Evolutionary conservation across 345 rosid species (phyloP).

Genomic region (Brassica incana): DNA sequence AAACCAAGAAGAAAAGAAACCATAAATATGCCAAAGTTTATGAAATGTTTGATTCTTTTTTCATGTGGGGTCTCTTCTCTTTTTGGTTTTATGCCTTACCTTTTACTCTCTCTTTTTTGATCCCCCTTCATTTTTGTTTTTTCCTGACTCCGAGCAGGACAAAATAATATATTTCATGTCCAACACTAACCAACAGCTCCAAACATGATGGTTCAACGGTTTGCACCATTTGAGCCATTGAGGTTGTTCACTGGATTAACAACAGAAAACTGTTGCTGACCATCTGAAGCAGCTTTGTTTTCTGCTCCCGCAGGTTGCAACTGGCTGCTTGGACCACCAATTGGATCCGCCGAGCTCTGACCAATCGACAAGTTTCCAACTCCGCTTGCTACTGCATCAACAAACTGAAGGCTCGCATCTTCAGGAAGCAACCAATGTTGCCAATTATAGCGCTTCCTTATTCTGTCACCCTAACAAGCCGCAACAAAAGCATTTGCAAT

Average conservation of each 20-base stretch:
- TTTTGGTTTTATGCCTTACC: constrained; percentile 31
- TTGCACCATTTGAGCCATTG: constrained; percentile 21
- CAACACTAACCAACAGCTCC: constrained; percentile 34
- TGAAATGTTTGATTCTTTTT: constrained; percentile 28
- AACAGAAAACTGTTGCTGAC: constrained; percentile 21
- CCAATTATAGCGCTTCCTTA: constrained; percentile 75
- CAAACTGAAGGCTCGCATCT: constrained; percentile 9
- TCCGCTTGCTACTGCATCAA: constrained; percentile 18
- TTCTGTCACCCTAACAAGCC: constrained; percentile 60
- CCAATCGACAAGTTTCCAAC: constrained; percentile 20
- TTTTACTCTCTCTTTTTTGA: background rate
- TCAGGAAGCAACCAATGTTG: constrained; percentile 48
- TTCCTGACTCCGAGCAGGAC: constrained; percentile 30
- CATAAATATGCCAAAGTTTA: constrained; percentile 33
- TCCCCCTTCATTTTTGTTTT: constrained; percentile 36
- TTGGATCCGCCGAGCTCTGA: constrained; percentile 16
- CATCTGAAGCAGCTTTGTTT: constrained; percentile 19
- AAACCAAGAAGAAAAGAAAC: constrained; percentile 14
- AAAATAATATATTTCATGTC: constrained; percentile 28
- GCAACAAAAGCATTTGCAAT: background rate
- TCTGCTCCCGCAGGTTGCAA: constrained; percentile 10
- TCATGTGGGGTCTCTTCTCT: constrained; percentile 23
- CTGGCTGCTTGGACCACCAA: constrained; percentile 35
- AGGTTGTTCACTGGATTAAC: constrained; percentile 1
- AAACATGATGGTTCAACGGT: constrained; percentile 33